Percentiles rank a stretch among this genome's conserved stretches.
Evolutionary conservation across 352 stramenopile genomes (phyloP).

Genomic region (Phytophthora tentaculata): DNA sequence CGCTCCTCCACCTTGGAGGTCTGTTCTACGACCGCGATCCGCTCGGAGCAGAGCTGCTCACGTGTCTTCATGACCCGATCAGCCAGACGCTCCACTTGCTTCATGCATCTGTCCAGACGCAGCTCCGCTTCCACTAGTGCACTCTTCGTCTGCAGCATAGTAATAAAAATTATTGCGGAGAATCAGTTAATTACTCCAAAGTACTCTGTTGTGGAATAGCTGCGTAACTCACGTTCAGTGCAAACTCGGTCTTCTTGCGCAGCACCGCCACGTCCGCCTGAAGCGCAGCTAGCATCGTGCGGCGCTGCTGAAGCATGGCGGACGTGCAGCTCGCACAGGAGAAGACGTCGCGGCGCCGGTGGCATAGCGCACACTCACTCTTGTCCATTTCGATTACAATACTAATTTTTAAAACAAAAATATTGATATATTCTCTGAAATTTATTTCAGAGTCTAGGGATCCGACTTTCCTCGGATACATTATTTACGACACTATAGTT

Average conservation of each 20-base stretch:
- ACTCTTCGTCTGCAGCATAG: constrained; percentile 49
- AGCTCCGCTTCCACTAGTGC: constrained; percentile 58
- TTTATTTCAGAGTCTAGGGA: no score
- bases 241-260: constrained; percentile 78
- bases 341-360: constrained; percentile 52
- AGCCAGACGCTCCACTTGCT: constrained; percentile 59
- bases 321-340: constrained; percentile 70
- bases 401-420: no score
- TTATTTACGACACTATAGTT: no score
- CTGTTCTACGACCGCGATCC: constrained; percentile 64
- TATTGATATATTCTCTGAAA: no score
- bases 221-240: constrained; percentile 54
- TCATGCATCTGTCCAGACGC: constrained; percentile 56
- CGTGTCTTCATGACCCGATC: constrained; percentile 76
- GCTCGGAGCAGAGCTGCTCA: constrained; percentile 73
- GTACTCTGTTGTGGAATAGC: constrained; percentile 7
- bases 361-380: constrained; percentile 69
- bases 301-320: constrained; percentile 74
- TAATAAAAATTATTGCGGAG: constrained; percentile 3
- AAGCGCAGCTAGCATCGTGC: constrained; percentile 75
- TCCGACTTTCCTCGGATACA: no score
- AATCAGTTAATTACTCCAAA: no score
- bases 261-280: constrained; percentile 82
- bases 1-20: constrained; percentile 57
- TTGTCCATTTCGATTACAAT: constrained; percentile 50